Evolutionary conservation across 2,329 filamentous ascomycete genomes (phyloP).

Genomic region (Ascochyta clinopodiicola): DNA sequence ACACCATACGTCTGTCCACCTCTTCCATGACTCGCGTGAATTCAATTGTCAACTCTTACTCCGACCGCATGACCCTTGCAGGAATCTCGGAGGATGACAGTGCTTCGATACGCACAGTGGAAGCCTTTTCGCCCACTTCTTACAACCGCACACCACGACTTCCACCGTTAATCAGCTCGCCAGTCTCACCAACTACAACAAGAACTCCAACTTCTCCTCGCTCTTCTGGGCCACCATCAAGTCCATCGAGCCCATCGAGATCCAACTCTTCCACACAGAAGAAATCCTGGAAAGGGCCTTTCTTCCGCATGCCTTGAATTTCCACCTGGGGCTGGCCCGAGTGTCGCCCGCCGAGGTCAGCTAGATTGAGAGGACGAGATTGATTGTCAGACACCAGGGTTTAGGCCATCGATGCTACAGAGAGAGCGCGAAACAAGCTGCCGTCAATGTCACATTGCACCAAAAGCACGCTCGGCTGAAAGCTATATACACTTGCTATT

Average conservation of each 20-base stretch:
- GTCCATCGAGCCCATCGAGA: constrained; percentile 7
- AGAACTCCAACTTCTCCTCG: constrained; percentile 21
- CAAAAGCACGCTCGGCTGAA: not conserved
- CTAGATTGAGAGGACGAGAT: not conserved
- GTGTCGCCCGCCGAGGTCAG: not conserved
- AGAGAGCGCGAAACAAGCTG: not conserved
- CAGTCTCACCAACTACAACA: constrained; percentile 17
- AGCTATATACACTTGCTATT: not conserved
- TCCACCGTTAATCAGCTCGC: constrained; percentile 22
- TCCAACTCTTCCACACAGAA: constrained; percentile 3
- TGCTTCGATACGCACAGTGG: constrained; percentile 37
- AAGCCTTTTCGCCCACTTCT: constrained; percentile 23
- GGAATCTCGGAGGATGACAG: constrained; percentile 41
- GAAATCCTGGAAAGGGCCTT: constrained; percentile 42
- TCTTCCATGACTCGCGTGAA: constrained; percentile 31
- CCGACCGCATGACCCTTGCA: constrained; percentile 38
- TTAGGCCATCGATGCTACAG: not conserved
- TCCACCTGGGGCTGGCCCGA: not conserved
- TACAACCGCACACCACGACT: constrained; percentile 26
- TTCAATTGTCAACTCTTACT: constrained; percentile 43
- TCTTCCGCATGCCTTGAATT: constrained; percentile 39
- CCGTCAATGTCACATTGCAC: constrained; percentile 3
- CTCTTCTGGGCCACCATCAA: constrained; percentile 1
- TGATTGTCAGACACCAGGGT: not conserved
- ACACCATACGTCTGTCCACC: constrained; percentile 39